Base-by-base conservation (phyloP, 768 basidiomycete species). In the Xerocomus spinulosus region DNA sequence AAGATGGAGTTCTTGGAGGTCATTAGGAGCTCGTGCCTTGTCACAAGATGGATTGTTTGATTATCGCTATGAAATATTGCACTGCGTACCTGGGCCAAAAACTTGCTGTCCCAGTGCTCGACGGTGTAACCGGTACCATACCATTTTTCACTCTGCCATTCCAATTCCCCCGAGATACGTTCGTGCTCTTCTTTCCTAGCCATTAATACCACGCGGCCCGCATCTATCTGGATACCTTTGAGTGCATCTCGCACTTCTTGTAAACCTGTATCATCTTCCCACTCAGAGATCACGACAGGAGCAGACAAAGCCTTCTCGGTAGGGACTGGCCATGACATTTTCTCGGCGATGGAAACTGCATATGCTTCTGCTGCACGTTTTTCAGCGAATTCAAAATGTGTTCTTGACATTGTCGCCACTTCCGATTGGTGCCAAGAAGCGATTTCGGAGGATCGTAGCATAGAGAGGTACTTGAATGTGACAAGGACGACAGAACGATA, bases 111-210 rank as follows among this genome's bases (percentile, higher is more conserved):
- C 62, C 87, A 80, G 43, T 71, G 74, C 55, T 88, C 78, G n/a
- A 94, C 80, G 29, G 73, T 73, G 66, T 94, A 97, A 52, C 81
- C 77, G 2, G 96, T 97, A 5, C 87, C 91, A 66, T 99, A 99
- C 82, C 92, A 92, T 35, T 85, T 83, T 68, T 98, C 96, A 36
- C 77, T 80, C 54, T 77, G 60, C 90, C 90, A 92, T 30, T 69
- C 65, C 15, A 73, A 62, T 13, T 71, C 50, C 49, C 75, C 80
- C 21, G 68, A 64, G 45, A 86, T 70, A 33, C 83, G 71, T 44
- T 73, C 75, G 36, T 74, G 72, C 25, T 79, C 84, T 51, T 82
- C 79, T 35, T 77, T 79, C 62, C 81, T 81, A n/a, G 84, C 84
- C 78, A 91, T 90, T 33, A 99, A 66, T 21, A 87, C 81, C 18